phyloP scores from a whole-genome alignment of 305 asterid species.

The Striga hermonthica region DNA sequence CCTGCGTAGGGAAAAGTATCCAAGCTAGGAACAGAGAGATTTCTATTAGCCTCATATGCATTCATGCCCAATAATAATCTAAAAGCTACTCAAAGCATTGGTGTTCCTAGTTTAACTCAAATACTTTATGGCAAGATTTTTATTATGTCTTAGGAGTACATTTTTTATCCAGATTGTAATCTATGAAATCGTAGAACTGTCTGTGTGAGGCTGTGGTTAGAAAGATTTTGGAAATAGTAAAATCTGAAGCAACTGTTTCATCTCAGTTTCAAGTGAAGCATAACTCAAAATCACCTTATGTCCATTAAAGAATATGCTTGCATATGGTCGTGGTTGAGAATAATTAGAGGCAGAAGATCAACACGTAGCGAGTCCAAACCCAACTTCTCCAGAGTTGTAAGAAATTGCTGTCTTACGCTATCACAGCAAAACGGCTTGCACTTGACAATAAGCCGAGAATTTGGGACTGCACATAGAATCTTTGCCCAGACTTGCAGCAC shows the following conservation, averaged over 20 bases:
- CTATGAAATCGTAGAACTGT: too few relatives aligned
- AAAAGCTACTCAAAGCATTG: conserved; percentile 14
- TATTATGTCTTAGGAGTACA: too few relatives aligned
- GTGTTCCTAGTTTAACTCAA: not conserved
- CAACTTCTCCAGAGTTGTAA: conserved; percentile 73
- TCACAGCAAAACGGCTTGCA: conserved; percentile 97
- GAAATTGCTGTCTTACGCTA: conserved; percentile 83
- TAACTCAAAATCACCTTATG: conserved; percentile 58
- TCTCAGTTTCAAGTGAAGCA: conserved; percentile 7
- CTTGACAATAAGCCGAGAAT: conserved; percentile 91
- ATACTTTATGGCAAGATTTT: not conserved
- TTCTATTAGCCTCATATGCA: conserved; percentile 28
- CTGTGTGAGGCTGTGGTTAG: too few relatives aligned
- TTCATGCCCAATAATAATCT: conserved; percentile 15
- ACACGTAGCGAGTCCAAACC: conserved; percentile 94
- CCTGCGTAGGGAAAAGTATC: conserved; percentile 99
- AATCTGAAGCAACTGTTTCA: not conserved
- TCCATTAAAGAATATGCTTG: conserved; percentile 99
- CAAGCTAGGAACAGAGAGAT: conserved; percentile 54
- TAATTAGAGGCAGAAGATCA: conserved; percentile 94
- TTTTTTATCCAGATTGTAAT: too few relatives aligned
- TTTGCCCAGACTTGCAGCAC: conserved; percentile 98
- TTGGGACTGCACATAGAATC: conserved; percentile 90
- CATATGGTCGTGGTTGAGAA: conserved; percentile 99
- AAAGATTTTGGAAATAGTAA: too few relatives aligned